These are phyloP conservation scores for Blastobotrys apis DNA, from an alignment of 1,139 yeast species.

Conservation along the genomic window DNA sequence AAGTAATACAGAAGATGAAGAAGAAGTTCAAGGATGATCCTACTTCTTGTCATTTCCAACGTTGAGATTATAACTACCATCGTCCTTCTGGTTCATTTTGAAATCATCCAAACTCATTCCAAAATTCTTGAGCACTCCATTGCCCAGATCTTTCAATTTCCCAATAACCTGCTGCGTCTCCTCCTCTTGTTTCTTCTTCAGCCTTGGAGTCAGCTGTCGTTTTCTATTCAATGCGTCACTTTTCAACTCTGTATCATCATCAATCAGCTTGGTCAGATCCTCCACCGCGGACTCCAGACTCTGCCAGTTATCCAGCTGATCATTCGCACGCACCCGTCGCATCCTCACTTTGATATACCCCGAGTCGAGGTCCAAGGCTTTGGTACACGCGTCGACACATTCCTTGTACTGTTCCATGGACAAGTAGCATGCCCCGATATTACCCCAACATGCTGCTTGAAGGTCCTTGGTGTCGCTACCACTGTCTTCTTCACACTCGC, in stretches of 20 bases:
- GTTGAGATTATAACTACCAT: slow-evolving; percentile 29
- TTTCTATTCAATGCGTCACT: slow-evolving; percentile 7
- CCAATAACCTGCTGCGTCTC: slow-evolving; percentile 32
- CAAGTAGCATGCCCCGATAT: slow-evolving; percentile 74
- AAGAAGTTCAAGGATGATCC: no score
- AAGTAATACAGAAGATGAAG: no score
- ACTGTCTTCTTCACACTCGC: slow-evolving; percentile 32
- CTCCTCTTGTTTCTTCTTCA: slow-evolving; percentile 24
- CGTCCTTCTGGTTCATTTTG: slow-evolving; percentile 27
- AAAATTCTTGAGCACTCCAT: slow-evolving; percentile 29
- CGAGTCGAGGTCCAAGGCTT: slow-evolving; percentile 55
- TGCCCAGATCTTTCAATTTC: slow-evolving; percentile 32
- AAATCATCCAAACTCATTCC: slow-evolving; percentile 32
- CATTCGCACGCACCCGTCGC: slow-evolving; percentile 66
- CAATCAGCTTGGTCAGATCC: slow-evolving; percentile 22
- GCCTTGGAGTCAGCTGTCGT: slow-evolving; percentile 17
- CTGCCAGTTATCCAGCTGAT: slow-evolving; percentile 28
- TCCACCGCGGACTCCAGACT: slow-evolving; percentile 27
- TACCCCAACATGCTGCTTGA: slow-evolving; percentile 66
- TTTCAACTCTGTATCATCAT: slow-evolving; percentile 7
- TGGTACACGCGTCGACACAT: slow-evolving; percentile 62
- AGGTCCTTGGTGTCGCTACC: slow-evolving; percentile 36
- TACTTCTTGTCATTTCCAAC: no score
- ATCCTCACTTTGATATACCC: slow-evolving; percentile 60
- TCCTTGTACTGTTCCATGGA: slow-evolving; percentile 69